Evolutionary conservation across 139 green algal genomes (phyloP).

Genomic region (Ostreobium quekettii): DNA sequence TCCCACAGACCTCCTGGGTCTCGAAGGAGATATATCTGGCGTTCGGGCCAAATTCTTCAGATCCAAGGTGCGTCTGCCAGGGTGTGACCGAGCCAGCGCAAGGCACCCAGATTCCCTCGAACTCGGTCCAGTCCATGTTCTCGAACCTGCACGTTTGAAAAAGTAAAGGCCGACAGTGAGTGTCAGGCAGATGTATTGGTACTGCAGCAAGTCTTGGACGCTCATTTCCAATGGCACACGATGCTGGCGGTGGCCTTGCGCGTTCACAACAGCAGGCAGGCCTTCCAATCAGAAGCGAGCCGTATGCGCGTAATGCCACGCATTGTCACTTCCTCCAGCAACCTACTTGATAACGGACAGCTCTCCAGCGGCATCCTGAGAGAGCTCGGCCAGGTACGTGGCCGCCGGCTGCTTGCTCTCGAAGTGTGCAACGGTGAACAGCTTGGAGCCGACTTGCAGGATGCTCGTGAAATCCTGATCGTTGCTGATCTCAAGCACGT

Average conservation of each 20-base stretch:
- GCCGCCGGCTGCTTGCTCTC: not conserved
- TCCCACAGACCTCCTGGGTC: not conserved
- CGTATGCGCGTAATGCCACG: too few relatives aligned
- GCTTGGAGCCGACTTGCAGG: not conserved
- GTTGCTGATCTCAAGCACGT: not conserved
- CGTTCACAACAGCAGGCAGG: too few relatives aligned
- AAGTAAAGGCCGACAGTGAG: too few relatives aligned
- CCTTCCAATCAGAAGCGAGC: too few relatives aligned
- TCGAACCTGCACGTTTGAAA: slow-evolving; percentile 2
- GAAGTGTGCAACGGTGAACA: not conserved
- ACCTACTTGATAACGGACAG: too few relatives aligned
- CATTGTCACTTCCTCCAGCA: too few relatives aligned
- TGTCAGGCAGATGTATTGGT: too few relatives aligned
- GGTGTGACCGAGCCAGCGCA: slow-evolving; percentile 26
- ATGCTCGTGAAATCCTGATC: not conserved
- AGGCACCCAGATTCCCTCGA: not conserved
- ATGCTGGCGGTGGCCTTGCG: too few relatives aligned
- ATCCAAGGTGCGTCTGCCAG: slow-evolving; percentile 26
- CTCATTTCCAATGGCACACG: too few relatives aligned
- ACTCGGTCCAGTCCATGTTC: not conserved
- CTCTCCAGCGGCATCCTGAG: not conserved
- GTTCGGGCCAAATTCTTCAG: slow-evolving; percentile 36
- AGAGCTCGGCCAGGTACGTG: not conserved
- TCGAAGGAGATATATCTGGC: slow-evolving; percentile 5
- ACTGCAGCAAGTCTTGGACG: too few relatives aligned